phyloP scores from a whole-genome alignment of 805 yeast species.

The Starmerella ratchasimensis region DNA sequence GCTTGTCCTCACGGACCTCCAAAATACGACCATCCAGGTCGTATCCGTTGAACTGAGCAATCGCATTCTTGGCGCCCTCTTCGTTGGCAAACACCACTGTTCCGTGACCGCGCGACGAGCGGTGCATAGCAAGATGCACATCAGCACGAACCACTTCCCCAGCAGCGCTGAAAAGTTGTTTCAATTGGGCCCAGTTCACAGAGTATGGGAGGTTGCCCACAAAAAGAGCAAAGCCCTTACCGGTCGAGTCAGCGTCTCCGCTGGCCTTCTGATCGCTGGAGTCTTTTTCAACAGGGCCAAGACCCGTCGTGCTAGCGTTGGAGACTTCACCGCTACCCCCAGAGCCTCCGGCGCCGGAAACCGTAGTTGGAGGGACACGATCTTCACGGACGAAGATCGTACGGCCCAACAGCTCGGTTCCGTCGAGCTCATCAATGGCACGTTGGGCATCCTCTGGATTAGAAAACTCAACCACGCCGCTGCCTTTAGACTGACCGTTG shows the following conservation, averaged over 20 bases:
- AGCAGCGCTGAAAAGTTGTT: constrained; percentile 64
- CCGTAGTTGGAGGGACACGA: constrained; percentile 50
- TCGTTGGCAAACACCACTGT: constrained; percentile 54
- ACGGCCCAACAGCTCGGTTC: constrained; percentile 63
- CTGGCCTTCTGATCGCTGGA: not conserved
- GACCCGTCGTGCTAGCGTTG: too few species aligned
- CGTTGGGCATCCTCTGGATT: constrained; percentile 53
- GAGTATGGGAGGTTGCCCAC: constrained; percentile 73
- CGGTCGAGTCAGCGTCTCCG: not conserved
- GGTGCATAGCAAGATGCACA: constrained; percentile 54
- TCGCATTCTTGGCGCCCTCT: constrained; percentile 60
- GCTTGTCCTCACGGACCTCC: constrained; percentile 66
- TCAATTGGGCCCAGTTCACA: constrained; percentile 70
- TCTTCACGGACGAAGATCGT: constrained; percentile 73
- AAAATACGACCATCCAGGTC: constrained; percentile 62
- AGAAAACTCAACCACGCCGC: constrained; percentile 64
- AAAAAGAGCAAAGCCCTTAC: constrained; percentile 33
- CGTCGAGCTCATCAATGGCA: constrained; percentile 60
- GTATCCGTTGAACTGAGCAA: constrained; percentile 52
- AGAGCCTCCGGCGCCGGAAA: not conserved
- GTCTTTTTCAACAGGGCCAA: too few species aligned
- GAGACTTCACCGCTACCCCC: too few species aligned
- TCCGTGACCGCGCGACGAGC: constrained; percentile 80
- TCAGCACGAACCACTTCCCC: constrained; percentile 79
- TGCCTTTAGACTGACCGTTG: constrained; percentile 71